phyloP scores from a whole-genome alignment of 2,329 filamentous ascomycete species.

The Sporothrix brasiliensis region DNA sequence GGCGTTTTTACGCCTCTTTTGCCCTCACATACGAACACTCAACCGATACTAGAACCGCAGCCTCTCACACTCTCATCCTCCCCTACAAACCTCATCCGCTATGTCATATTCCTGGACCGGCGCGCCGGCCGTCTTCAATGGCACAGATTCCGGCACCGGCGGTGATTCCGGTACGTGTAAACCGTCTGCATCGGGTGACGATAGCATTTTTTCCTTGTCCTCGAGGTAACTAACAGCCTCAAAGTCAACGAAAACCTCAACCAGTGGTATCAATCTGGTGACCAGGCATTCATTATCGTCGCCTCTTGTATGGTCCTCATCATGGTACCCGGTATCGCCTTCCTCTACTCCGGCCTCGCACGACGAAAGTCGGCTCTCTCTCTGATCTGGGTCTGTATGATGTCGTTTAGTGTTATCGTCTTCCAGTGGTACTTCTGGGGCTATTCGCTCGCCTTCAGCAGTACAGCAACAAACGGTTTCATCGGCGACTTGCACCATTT shows the following conservation, averaged over 20 bases:
- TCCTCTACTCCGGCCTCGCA: conserved; percentile 97
- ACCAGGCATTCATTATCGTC: conserved; percentile 91
- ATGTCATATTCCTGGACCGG: conserved; percentile 66
- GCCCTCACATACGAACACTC: background rate
- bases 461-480: conserved; percentile 78
- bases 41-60: background rate
- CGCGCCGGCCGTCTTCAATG: conserved; percentile 63
- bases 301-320: conserved; percentile 89
- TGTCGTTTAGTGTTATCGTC: conserved; percentile 82
- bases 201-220: background rate
- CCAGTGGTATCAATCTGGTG: conserved; percentile 90
- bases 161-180: conserved; percentile 75
- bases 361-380: conserved; percentile 95
- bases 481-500: conserved; percentile 92
- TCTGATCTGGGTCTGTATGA: conserved; percentile 97
- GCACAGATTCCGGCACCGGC: conserved; percentile 65
- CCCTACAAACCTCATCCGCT: conserved; percentile 27
- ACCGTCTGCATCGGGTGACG: background rate
- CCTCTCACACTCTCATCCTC: background rate
- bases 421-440: conserved; percentile 99
- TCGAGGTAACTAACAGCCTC: conserved; percentile 22
- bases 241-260: conserved; percentile 84
- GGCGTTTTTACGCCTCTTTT: conserved; percentile 20
- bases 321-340: conserved; percentile 96
- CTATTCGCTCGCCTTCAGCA: conserved; percentile 90